A percentile compares a stretch with the other conserved stretches of the same genome.
Evolutionary conservation across 805 yeast species (phyloP).

Genomic region (Kluyveromyces siamensis): DNA sequence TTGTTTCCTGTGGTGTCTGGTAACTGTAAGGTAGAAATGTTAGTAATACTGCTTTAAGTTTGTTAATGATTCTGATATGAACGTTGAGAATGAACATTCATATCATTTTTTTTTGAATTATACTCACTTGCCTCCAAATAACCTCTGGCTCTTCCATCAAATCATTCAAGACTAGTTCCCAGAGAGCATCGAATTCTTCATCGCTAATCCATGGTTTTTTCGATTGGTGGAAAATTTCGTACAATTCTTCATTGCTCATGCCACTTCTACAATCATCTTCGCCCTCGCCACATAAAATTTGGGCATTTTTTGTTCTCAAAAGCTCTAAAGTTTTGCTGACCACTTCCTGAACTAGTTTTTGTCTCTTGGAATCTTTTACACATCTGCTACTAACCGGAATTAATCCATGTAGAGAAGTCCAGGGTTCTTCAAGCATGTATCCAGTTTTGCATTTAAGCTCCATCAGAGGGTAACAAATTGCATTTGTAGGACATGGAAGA

Average conservation of each 20-base stretch:
- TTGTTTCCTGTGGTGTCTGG: conserved; percentile 26
- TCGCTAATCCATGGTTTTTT: conserved; percentile 31
- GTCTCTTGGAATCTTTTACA: conserved; percentile 63
- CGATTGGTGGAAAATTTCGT: conserved; percentile 38
- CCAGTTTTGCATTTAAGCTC: conserved; percentile 65
- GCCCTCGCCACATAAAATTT: conserved; percentile 46
- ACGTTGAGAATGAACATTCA: neutral
- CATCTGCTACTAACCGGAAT: conserved; percentile 60
- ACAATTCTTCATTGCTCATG: conserved; percentile 39
- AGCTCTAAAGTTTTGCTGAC: conserved; percentile 57
- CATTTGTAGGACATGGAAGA: conserved; percentile 72
- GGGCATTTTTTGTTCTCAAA: conserved; percentile 61
- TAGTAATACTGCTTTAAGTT: conserved; percentile 11
- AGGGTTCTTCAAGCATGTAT: conserved; percentile 36
- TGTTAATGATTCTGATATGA: neutral
- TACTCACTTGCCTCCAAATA: conserved; percentile 67
- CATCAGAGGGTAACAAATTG: conserved; percentile 56
- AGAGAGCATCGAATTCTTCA: conserved; percentile 66
- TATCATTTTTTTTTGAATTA: conserved; percentile 2
- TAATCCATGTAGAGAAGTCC: conserved; percentile 36
- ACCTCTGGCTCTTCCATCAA: conserved; percentile 60
- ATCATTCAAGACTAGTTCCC: conserved; percentile 56
- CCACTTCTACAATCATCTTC: conserved; percentile 43
- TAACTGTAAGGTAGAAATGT: conserved; percentile 16
- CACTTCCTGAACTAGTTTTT: conserved; percentile 57